Evolutionary conservation across 305 asterid genomes (phyloP).

Genomic region (Fraxinus greggii): DNA sequence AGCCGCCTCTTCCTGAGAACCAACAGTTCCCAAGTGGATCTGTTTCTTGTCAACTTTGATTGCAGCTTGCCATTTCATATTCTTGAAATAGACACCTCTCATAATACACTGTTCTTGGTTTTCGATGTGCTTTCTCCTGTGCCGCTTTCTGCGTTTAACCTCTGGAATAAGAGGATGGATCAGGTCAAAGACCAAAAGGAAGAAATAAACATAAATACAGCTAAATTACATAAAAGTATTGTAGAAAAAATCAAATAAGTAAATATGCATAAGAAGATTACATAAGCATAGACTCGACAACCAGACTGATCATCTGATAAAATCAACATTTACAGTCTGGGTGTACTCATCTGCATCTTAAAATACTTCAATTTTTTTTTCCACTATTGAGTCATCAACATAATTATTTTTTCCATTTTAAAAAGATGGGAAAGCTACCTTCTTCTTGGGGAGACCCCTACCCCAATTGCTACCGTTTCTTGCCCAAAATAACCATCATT

Average conservation of each 20-base stretch:
- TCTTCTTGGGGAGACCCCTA: background rate
- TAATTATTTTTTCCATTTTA: background rate
- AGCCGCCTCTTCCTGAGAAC: conserved; percentile 96
- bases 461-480: background rate
- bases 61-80: conserved; percentile 99
- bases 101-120: conserved; percentile 72
- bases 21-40: conserved; percentile 95
- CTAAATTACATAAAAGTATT: background rate
- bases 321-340: background rate
- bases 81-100: conserved; percentile 96
- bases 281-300: background rate
- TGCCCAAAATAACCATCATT: background rate
- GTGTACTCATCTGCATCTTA: background rate
- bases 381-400: background rate
- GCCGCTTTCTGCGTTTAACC: conserved; percentile 79
- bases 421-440: background rate
- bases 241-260: background rate
- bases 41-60: conserved; percentile 96
- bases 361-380: background rate
- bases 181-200: background rate
- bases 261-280: background rate
- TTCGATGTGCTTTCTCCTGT: conserved; percentile 84
- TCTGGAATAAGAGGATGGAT: conserved; percentile 33
- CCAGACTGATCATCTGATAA: background rate
- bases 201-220: background rate